Conservation (phyloP, 202 grass and related monocot genomes). For the Setaria italica region DNA sequence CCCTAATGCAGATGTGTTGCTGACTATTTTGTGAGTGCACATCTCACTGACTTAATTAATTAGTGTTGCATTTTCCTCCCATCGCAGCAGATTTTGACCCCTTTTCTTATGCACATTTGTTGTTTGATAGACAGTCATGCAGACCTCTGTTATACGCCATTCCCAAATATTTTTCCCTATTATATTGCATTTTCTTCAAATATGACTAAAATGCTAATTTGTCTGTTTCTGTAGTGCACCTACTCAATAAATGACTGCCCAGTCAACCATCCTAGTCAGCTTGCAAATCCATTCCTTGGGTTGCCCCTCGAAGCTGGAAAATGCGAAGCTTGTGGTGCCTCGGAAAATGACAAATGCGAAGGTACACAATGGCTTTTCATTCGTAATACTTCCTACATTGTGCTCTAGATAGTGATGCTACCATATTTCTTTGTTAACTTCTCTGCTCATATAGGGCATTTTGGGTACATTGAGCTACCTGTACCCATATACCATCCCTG, state of each 20-base stretch:
- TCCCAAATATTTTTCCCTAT: not conserved
- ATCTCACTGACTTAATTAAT: not conserved
- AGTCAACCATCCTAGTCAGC: slow-evolving; percentile 85
- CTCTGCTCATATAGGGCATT: slow-evolving; percentile 70
- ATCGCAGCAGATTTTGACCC: not conserved
- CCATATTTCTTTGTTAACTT: slow-evolving; percentile 39
- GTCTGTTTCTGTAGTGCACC: slow-evolving; percentile 53
- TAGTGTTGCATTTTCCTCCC: not conserved
- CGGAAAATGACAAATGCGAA: slow-evolving; percentile 85
- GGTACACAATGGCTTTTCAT: slow-evolving; percentile 51
- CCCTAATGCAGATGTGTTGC: not conserved
- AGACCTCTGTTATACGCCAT: not conserved
- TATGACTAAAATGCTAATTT: slow-evolving; percentile 13
- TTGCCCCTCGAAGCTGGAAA: slow-evolving; percentile 86
- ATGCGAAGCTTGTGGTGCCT: slow-evolving; percentile 92
- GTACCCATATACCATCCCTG: slow-evolving; percentile 92
- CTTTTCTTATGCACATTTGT: not conserved
- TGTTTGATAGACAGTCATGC: not conserved
- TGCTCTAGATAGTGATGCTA: slow-evolving; percentile 12
- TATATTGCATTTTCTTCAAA: slow-evolving; percentile 9
- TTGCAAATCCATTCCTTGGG: slow-evolving; percentile 88
- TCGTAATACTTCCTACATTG: slow-evolving; percentile 16
- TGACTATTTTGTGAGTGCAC: not conserved
- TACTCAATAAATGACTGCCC: slow-evolving; percentile 75
- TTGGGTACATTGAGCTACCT: slow-evolving; percentile 91